A percentile compares a stretch with the other conserved stretches of the same genome.
These are phyloP conservation scores for Pyrus communis DNA, from an alignment of 306 rosid species.

Conservation along the genomic window DNA sequence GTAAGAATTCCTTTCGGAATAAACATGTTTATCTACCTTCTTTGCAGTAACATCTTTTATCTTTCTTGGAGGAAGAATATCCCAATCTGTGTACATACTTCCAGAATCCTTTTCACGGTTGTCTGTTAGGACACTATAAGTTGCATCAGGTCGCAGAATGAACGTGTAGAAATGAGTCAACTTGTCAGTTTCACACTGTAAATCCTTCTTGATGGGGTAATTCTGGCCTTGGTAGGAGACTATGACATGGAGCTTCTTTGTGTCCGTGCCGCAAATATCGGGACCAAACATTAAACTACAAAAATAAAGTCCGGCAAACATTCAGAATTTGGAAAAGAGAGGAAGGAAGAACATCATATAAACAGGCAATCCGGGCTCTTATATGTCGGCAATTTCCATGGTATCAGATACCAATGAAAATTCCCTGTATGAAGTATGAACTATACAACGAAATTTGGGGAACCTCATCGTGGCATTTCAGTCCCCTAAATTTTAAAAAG, in stretches of 20 bases:
- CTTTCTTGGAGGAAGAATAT: slow-evolving; percentile 96
- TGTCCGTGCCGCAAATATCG: slow-evolving; percentile 86
- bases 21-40: slow-evolving; percentile 53
- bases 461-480: too few species aligned
- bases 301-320: slow-evolving; percentile 7
- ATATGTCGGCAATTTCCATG: neutral
- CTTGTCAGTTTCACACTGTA: slow-evolving; percentile 92
- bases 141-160: slow-evolving; percentile 85
- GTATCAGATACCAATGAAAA: neutral
- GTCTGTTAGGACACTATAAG: slow-evolving; percentile 75
- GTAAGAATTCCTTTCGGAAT: slow-evolving; percentile 38
- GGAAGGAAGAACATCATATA: slow-evolving; percentile 11
- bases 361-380: neutral
- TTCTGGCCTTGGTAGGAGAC: slow-evolving; percentile 96
- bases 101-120: slow-evolving; percentile 91
- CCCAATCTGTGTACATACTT: slow-evolving; percentile 95
- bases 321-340: neutral
- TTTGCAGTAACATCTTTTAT: slow-evolving; percentile 66
- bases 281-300: slow-evolving; percentile 95
- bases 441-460: neutral
- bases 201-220: slow-evolving; percentile 87
- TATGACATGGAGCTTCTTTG: slow-evolving; percentile 85
- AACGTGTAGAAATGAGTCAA: slow-evolving; percentile 95
- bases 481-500: too few species aligned
- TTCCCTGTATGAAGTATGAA: neutral